Conservation (phyloP, 176 grass and related monocot species). For the Ensete glaucum region DNA sequence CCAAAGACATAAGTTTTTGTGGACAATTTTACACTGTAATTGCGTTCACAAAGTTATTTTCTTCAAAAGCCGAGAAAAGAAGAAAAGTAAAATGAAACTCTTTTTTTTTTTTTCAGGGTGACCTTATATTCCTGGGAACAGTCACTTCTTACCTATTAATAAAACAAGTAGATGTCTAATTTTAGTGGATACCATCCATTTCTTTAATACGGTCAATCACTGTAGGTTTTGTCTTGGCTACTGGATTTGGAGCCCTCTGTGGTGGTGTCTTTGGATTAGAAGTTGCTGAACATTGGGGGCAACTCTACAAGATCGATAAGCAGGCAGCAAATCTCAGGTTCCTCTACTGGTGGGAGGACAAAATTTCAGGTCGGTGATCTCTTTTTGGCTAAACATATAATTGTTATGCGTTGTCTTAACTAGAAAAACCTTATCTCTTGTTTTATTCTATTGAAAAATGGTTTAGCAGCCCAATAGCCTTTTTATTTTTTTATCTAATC, state of each 20-base stretch:
- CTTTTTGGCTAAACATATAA: background rate
- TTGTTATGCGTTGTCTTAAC: background rate
- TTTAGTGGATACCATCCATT: background rate
- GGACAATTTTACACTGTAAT: background rate
- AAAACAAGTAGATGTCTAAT: background rate
- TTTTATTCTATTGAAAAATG: too few relatives aligned
- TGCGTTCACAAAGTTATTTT: background rate
- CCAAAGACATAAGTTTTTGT: background rate
- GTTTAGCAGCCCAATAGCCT: too few relatives aligned
- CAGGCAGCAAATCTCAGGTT: slow-evolving; percentile 78
- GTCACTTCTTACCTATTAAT: background rate
- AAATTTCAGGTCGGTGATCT: slow-evolving; percentile 65
- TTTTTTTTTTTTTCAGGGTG: background rate
- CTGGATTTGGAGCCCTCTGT: slow-evolving; percentile 67
- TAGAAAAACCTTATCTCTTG: too few relatives aligned
- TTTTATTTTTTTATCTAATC: background rate
- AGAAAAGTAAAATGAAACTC: background rate
- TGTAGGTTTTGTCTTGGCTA: slow-evolving; percentile 67
- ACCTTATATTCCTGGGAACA: background rate
- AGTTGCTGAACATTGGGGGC: slow-evolving; percentile 89
- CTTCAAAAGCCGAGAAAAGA: background rate
- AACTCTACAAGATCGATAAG: slow-evolving; percentile 92
- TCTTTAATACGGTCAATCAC: background rate
- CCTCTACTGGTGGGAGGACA: slow-evolving; percentile 99
- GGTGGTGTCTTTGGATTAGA: slow-evolving; percentile 66